These are phyloP conservation scores for Trypanosoma cruzi DNA, from an alignment of 208 protist species.

Conservation along the genomic window DNA sequence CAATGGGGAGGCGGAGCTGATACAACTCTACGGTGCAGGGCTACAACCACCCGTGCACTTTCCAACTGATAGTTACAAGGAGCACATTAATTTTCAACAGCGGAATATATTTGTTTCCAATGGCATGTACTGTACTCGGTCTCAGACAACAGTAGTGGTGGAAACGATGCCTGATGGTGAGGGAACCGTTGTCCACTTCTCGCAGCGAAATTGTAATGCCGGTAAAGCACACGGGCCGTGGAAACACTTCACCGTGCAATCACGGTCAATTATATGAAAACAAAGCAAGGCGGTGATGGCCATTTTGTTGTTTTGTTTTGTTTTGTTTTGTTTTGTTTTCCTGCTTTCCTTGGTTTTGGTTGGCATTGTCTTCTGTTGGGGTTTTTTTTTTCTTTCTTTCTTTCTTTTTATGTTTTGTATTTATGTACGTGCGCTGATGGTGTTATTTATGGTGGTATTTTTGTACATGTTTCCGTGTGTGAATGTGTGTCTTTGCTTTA, in stretches of 20 bases:
- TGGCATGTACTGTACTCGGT: conserved; percentile 41
- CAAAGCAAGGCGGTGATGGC: no score
- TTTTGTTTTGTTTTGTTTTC: neutral
- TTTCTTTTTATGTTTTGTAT: no score
- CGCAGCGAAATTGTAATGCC: conserved; percentile 33
- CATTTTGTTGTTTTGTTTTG: neutral
- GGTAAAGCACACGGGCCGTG: conserved; percentile 20
- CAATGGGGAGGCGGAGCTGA: conserved; percentile 24
- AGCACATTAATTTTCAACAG: conserved; percentile 36
- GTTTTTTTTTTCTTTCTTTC: no score
- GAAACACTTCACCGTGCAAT: conserved; percentile 26
- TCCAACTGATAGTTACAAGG: conserved; percentile 21
- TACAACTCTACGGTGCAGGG: conserved; percentile 14
- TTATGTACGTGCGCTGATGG: no score
- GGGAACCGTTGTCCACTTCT: conserved; percentile 37
- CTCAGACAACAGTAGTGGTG: conserved; percentile 61
- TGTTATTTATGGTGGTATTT: neutral
- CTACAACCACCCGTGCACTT: conserved; percentile 17
- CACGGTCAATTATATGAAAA: conserved; percentile 9
- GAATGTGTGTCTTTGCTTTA: neutral
- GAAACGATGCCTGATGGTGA: conserved; percentile 27
- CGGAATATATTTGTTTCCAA: conserved; percentile 41
- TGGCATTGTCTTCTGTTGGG: no score
- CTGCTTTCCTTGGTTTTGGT: neutral
- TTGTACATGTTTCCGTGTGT: no score